Conservation (phyloP, 1,284 basidiomycete genomes). For the Dichomitus squalens region DNA sequence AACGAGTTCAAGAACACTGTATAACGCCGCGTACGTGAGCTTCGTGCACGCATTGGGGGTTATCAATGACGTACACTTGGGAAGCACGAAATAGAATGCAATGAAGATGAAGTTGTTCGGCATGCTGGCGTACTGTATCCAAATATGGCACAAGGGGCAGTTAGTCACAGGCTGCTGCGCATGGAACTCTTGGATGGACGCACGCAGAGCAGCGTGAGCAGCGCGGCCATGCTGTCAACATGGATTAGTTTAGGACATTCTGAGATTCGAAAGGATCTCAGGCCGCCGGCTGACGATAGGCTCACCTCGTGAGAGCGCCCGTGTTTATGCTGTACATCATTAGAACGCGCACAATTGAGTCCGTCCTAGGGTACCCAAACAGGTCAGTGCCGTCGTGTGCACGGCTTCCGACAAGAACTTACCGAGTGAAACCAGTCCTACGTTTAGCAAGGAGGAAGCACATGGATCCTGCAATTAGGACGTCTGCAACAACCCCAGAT, state of each 20-base stretch:
- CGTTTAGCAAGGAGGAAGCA: conserved; percentile 12
- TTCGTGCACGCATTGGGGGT: background rate
- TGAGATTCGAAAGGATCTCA: background rate
- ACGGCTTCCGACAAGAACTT: background rate
- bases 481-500: conserved; percentile 11
- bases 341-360: conserved; percentile 13
- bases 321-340: conserved; percentile 21
- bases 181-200: background rate
- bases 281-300: background rate
- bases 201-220: conserved; percentile 11
- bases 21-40: background rate
- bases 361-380: background rate
- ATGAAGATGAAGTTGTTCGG: conserved; percentile 29
- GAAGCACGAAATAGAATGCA: conserved; percentile 26
- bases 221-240: conserved; percentile 8
- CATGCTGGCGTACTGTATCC: conserved; percentile 23
- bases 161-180: background rate
- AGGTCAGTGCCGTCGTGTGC: background rate
- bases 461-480: conserved; percentile 14
- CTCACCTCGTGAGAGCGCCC: conserved; percentile 19
- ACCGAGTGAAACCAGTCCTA: conserved; percentile 13
- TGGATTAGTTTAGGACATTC: background rate
- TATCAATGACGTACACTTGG: conserved; percentile 22
- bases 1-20: conserved; percentile 21
- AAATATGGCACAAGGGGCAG: background rate